Evolutionary conservation across 2,329 filamentous ascomycete genomes (phyloP).

Genomic region (Bretziella fagacearum): DNA sequence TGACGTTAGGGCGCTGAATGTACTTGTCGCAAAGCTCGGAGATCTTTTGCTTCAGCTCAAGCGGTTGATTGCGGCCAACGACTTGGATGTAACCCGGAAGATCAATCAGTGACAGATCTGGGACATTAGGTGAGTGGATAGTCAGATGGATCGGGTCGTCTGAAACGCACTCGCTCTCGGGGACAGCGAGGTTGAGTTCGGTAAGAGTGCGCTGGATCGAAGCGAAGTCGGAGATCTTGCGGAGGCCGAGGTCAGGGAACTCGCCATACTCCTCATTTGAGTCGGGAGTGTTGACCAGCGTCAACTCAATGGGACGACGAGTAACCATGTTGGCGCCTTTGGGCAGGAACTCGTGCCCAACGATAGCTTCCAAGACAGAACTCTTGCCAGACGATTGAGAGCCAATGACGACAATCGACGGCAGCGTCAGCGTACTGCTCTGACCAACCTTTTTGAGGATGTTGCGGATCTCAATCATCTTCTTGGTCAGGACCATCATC

Average conservation of each 20-base stretch:
- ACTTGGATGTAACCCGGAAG: constrained; percentile 96
- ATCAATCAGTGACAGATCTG: constrained; percentile 89
- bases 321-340: constrained; percentile 99
- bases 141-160: constrained; percentile 93
- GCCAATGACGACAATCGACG: constrained; percentile 97
- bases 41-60: constrained; percentile 89
- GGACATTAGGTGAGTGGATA: constrained; percentile 89
- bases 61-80: constrained; percentile 73
- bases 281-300: constrained; percentile 84
- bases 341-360: constrained; percentile 91
- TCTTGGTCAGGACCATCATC: constrained; percentile 98
- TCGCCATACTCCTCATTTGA: constrained; percentile 83
- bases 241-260: constrained; percentile 79
- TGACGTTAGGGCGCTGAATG: constrained; percentile 89
- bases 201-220: constrained; percentile 88
- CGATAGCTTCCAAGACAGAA: constrained; percentile 89
- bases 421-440: constrained; percentile 70
- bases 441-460: constrained; percentile 86
- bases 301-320: constrained; percentile 84
- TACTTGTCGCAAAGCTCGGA: constrained; percentile 95
- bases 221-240: constrained; percentile 79
- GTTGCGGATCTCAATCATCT: constrained; percentile 97
- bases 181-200: constrained; percentile 84
- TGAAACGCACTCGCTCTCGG: constrained; percentile 78
- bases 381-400: constrained; percentile 98